Percentiles rank a stretch among this genome's conserved stretches.
These are phyloP conservation scores for Scheffersomyces stipitis DNA, from an alignment of 805 yeast genomes.

Conservation along the genomic window DNA sequence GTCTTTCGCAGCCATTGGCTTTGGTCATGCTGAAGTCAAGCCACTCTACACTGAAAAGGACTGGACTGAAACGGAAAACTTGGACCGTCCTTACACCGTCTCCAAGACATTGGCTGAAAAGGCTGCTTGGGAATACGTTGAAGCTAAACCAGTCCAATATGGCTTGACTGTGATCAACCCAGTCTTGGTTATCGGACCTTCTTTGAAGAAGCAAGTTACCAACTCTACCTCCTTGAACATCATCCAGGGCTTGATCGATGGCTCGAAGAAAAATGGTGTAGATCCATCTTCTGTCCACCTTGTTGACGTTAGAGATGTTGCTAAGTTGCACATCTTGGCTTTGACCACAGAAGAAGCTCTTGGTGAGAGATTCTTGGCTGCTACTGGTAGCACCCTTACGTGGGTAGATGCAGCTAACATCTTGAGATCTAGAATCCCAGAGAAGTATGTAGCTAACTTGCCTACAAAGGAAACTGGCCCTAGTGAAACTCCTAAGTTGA, in stretches of 20 bases:
- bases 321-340: neutral
- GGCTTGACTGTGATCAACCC: neutral
- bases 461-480: neutral
- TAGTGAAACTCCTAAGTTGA: neutral
- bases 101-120: conserved; percentile 1
- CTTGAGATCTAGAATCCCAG: neutral
- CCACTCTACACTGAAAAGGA: neutral
- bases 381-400: neutral
- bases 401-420: neutral
- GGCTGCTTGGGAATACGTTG: conserved; percentile 1
- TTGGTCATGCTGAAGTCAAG: conserved; percentile 6
- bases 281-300: neutral
- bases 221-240: neutral
- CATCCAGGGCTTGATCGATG: neutral
- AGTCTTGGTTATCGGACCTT: neutral
- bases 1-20: conserved; percentile 51
- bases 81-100: neutral
- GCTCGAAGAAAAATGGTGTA: neutral
- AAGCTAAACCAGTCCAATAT: neutral
- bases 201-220: neutral
- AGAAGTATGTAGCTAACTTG: neutral
- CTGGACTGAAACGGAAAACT: neutral
- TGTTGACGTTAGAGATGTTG: neutral
- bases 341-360: neutral
- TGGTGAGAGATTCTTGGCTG: neutral